phyloP scores from a whole-genome alignment of 148 eudicot genomes.

The Rhododendron mucronatum region DNA sequence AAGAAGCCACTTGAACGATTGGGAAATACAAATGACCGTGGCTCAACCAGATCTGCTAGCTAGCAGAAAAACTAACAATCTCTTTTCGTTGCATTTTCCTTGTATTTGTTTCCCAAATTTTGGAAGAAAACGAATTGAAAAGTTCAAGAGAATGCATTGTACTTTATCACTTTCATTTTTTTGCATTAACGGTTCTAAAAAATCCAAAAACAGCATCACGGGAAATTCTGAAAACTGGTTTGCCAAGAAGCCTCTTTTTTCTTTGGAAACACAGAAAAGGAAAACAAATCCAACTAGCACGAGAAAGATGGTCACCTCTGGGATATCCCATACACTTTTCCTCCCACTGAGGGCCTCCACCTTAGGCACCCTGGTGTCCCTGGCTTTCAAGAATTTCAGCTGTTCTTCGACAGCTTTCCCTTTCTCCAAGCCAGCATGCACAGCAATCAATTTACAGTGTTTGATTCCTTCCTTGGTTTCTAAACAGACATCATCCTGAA shows the following conservation, averaged over 20 bases:
- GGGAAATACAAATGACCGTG: neutral
- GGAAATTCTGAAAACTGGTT: neutral
- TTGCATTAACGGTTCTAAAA: neutral
- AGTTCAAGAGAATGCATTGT: neutral
- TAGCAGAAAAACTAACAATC: neutral
- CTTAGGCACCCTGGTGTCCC: slow-evolving; percentile 68
- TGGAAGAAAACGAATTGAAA: neutral
- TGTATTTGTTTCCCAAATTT: neutral
- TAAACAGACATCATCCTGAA: slow-evolving; percentile 61
- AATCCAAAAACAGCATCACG: neutral
- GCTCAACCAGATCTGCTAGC: neutral
- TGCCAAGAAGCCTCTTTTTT: neutral
- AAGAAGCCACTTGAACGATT: neutral
- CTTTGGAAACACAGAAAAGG: neutral
- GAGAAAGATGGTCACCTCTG: slow-evolving; percentile 41
- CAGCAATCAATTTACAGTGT: slow-evolving; percentile 68
- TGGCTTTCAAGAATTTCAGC: slow-evolving; percentile 53
- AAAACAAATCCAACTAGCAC: neutral
- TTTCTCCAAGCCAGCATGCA: slow-evolving; percentile 80
- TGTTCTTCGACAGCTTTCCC: slow-evolving; percentile 59
- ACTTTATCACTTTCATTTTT: neutral
- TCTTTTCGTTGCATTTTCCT: neutral
- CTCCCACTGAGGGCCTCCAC: slow-evolving; percentile 78
- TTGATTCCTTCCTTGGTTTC: slow-evolving; percentile 62
- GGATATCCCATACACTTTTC: slow-evolving; percentile 79